Conservation (phyloP, 1,139 yeast species). For the Saccharomyces hybrid region DNA sequence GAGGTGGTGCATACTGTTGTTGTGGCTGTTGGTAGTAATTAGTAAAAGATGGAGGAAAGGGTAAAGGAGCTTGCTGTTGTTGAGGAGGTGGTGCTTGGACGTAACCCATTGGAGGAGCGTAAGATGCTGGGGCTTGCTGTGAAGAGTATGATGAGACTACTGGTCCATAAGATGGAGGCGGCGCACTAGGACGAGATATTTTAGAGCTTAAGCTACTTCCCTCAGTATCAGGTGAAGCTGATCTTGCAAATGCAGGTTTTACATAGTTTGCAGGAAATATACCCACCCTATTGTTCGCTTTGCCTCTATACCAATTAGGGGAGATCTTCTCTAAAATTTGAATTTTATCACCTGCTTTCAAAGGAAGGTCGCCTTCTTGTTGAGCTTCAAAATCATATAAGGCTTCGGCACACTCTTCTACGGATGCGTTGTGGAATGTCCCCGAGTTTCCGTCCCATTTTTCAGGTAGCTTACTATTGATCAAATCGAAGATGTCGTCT, state of each 20-base stretch:
- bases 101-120: conserved; percentile 7
- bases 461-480: conserved; percentile 48
- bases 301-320: conserved; percentile 85
- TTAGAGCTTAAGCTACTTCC: conserved; percentile 10
- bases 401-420: conserved; percentile 44
- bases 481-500: conserved; percentile 45
- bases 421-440: neutral
- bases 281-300: conserved; percentile 49
- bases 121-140: conserved; percentile 45
- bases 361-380: conserved; percentile 58
- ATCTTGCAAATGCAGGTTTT: conserved; percentile 21
- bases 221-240: conserved; percentile 30
- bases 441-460: conserved; percentile 37
- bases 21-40: conserved; percentile 26
- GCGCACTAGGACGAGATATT: conserved; percentile 15
- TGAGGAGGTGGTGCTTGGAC: conserved; percentile 9
- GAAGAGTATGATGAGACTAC: conserved; percentile 14
- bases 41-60: conserved; percentile 18
- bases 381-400: conserved; percentile 57
- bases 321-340: conserved; percentile 63
- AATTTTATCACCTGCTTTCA: conserved; percentile 56
- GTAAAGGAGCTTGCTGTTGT: conserved; percentile 23
- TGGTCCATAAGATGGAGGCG: neutral
- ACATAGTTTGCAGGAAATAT: conserved; percentile 85
- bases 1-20: conserved; percentile 26